Conservation (phyloP, 1,139 yeast genomes). For the Geotrichum carabidarum region DNA sequence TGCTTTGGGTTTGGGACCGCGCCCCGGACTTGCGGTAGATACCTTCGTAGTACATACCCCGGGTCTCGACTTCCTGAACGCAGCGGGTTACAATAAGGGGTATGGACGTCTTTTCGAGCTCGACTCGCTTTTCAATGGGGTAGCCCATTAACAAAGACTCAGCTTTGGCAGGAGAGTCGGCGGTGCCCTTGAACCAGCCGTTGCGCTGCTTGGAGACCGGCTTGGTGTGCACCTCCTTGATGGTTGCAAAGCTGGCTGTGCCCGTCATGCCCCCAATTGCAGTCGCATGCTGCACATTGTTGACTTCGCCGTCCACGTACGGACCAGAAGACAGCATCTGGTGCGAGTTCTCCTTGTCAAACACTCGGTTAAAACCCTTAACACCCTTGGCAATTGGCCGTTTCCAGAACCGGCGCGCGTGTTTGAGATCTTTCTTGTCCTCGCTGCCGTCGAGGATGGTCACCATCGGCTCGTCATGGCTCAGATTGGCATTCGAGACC, state of each 20-base stretch:
- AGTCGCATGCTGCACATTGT: slow-evolving; percentile 20
- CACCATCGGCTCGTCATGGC: slow-evolving; percentile 33
- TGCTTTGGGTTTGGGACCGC: slow-evolving; percentile 60
- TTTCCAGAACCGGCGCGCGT: slow-evolving; percentile 36
- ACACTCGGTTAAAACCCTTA: slow-evolving; percentile 37
- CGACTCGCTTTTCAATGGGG: slow-evolving; percentile 36
- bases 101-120: slow-evolving; percentile 53
- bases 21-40: slow-evolving; percentile 90
- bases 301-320: slow-evolving; percentile 17
- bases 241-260: slow-evolving; percentile 6
- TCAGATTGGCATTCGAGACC: slow-evolving; percentile 6
- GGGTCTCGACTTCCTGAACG: slow-evolving; percentile 67
- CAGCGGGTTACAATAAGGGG: slow-evolving; percentile 74
- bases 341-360: slow-evolving; percentile 28
- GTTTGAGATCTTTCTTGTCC: slow-evolving; percentile 26
- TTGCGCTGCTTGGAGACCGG: slow-evolving; percentile 9
- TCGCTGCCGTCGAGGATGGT: slow-evolving; percentile 33
- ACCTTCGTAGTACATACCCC: slow-evolving; percentile 76
- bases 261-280: slow-evolving; percentile 17
- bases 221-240: slow-evolving; percentile 13
- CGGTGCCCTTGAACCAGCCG: slow-evolving; percentile 21
- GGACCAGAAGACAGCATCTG: slow-evolving; percentile 13
- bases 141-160: slow-evolving; percentile 27
- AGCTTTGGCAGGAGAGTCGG: not conserved
- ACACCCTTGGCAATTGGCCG: slow-evolving; percentile 37